A percentile compares a stretch with the other conserved stretches of the same genome.
These are phyloP conservation scores for Spizellomyces sp. DNA, from an alignment of 192 early-diverging fungal genomes.

Conservation along the genomic window DNA sequence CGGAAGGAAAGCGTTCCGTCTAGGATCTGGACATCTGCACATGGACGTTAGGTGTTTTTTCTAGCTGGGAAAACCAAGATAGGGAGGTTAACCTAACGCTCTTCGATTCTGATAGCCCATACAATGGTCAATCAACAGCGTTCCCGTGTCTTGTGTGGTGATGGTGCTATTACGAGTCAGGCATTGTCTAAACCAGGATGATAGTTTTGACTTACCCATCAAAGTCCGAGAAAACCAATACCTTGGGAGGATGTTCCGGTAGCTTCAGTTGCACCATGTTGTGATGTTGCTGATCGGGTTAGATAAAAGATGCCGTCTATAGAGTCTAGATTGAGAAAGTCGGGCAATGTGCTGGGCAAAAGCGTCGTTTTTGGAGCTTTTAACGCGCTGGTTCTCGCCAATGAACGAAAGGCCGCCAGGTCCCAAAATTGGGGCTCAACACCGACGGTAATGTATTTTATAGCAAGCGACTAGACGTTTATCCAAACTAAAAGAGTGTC, in stretches of 20 bases:
- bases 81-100: slow-evolving; percentile 10
- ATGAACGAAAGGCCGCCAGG: too few species aligned
- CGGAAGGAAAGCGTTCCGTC: slow-evolving; percentile 41
- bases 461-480: too few species aligned
- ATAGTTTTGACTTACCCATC: slow-evolving; percentile 32
- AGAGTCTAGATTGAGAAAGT: too few species aligned
- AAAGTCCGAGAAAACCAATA: slow-evolving; percentile 49
- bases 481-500: too few species aligned
- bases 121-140: slow-evolving; percentile 44
- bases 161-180: slow-evolving; percentile 28
- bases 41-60: not conserved
- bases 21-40: slow-evolving; percentile 39
- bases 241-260: slow-evolving; percentile 12
- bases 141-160: slow-evolving; percentile 46
- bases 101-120: slow-evolving; percentile 36
- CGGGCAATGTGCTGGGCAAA: too few species aligned
- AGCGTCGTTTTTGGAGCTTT: too few species aligned
- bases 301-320: too few species aligned
- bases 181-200: not conserved
- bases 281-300: too few species aligned
- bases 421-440: too few species aligned
- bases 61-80: not conserved
- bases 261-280: not conserved
- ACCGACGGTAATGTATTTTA: too few species aligned
- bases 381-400: too few species aligned